These are phyloP conservation scores for Sparassis latifolia DNA, from an alignment of 1,284 basidiomycete genomes.

Conservation along the genomic window DNA sequence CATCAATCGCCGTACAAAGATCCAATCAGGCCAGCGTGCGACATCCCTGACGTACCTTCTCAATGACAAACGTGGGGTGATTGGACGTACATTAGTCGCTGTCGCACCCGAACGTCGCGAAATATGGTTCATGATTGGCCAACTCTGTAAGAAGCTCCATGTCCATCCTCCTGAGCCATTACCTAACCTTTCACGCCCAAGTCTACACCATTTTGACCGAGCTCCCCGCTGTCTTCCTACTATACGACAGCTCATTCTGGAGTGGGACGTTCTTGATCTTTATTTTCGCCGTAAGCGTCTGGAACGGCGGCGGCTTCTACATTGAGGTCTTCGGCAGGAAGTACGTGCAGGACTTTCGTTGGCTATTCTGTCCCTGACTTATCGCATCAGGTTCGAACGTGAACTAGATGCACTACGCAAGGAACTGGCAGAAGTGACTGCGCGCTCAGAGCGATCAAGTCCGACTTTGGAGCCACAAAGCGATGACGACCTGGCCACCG, in stretches of 20 bases:
- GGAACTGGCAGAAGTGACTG: constrained; percentile 66
- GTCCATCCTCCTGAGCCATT: not conserved
- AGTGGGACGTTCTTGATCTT: constrained; percentile 71
- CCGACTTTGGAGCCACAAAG: constrained; percentile 33
- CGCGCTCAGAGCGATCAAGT: constrained; percentile 40
- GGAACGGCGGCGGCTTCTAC: constrained; percentile 85
- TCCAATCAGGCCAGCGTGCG: constrained; percentile 79
- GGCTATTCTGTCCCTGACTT: not conserved
- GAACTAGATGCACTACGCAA: constrained; percentile 85
- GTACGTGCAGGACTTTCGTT: constrained; percentile 38
- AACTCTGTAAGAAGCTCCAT: constrained; percentile 52
- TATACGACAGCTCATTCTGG: constrained; percentile 73
- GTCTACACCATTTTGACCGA: constrained; percentile 86
- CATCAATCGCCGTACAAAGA: constrained; percentile 78
- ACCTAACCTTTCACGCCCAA: constrained; percentile 21
- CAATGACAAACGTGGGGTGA: constrained; percentile 78
- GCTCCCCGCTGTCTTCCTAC: constrained; percentile 75
- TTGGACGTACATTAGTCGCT: constrained; percentile 63
- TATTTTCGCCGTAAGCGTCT: constrained; percentile 78
- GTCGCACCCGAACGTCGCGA: constrained; percentile 61
- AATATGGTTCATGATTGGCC: constrained; percentile 77
- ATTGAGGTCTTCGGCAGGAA: constrained; percentile 95
- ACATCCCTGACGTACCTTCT: constrained; percentile 83
- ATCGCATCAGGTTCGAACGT: constrained; percentile 67
- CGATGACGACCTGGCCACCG: constrained; percentile 23